phyloP scores from a whole-genome alignment of 352 stramenopile species.

The Phytophthora aleatoria region DNA sequence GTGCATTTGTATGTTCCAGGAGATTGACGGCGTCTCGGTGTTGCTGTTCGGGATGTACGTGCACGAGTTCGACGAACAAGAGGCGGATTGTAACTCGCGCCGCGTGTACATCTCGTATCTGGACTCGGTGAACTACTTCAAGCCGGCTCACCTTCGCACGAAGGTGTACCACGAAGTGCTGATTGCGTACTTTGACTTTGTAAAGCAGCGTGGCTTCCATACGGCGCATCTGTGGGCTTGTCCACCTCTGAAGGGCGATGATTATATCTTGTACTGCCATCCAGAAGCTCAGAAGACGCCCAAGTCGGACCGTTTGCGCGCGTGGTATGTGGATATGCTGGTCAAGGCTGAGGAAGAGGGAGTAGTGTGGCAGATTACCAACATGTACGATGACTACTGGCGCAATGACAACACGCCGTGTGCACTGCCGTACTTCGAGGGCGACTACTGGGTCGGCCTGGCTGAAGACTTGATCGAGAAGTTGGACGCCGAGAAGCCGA shows the following conservation, averaged over 20 bases:
- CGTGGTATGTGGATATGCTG: conserved; percentile 95
- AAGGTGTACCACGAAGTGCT: conserved; percentile 99
- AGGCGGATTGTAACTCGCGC: conserved; percentile 94
- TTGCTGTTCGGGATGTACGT: conserved; percentile 99
- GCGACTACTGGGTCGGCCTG: conserved; percentile 88
- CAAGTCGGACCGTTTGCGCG: conserved; percentile 96
- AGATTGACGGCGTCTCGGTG: conserved; percentile 99
- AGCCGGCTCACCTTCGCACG: conserved; percentile 95
- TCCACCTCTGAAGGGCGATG: conserved; percentile 98
- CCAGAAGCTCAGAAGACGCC: conserved; percentile 99
- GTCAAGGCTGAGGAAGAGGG: conserved; percentile 86
- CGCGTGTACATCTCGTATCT: conserved; percentile 99
- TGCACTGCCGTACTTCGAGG: conserved; percentile 85
- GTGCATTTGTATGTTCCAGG: conserved; percentile 99
- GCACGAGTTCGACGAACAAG: conserved; percentile 99
- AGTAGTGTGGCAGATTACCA: conserved; percentile 94
- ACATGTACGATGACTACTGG: conserved; percentile 97
- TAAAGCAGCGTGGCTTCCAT: conserved; percentile 96
- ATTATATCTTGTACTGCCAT: conserved; percentile 99
- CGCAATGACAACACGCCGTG: conserved; percentile 84
- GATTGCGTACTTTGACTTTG: conserved; percentile 98
- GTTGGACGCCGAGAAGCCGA: conserved; percentile 84
- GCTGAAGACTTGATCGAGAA: conserved; percentile 91
- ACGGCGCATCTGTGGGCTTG: conserved; percentile 99
- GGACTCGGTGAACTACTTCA: conserved; percentile 99